These are phyloP conservation scores for Mallotus nudiflorus DNA, from an alignment of 345 rosid species.

Conservation along the genomic window DNA sequence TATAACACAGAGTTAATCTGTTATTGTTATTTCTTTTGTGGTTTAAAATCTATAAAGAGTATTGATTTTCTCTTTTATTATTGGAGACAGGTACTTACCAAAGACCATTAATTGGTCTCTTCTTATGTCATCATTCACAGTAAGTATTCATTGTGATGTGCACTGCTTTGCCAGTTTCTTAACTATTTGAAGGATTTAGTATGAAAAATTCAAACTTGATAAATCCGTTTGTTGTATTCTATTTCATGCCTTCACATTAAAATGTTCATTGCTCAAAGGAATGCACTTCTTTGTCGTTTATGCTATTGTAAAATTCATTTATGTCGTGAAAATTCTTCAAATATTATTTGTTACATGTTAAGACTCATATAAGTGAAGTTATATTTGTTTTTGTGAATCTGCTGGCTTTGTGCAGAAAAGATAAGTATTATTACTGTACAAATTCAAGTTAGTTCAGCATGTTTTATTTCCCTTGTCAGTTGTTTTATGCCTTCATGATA, in stretches of 20 bases:
- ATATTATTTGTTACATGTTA: background rate
- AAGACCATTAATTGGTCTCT: conserved; percentile 74
- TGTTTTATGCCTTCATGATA: background rate
- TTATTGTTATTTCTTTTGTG: background rate
- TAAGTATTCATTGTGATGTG: conserved; percentile 29
- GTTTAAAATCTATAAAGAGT: background rate
- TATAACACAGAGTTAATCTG: background rate
- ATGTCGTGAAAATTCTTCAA: background rate
- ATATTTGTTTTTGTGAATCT: background rate
- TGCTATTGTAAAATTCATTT: background rate
- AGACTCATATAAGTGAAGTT: background rate
- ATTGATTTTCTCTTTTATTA: conserved; percentile 21
- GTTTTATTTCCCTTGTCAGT: background rate
- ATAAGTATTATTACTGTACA: background rate
- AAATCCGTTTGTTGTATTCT: background rate
- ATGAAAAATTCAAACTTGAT: background rate
- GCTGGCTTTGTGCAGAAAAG: background rate
- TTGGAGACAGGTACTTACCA: conserved; percentile 49
- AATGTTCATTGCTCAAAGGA: background rate
- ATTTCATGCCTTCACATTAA: background rate
- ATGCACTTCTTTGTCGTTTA: background rate
- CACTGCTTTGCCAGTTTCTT: background rate
- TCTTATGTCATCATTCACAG: conserved; percentile 80
- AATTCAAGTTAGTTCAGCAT: background rate
- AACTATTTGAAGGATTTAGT: background rate